Evolutionary conservation across 139 green algal genomes (phyloP).

Genomic region (Auxenochlorella pyrenoidosa): DNA sequence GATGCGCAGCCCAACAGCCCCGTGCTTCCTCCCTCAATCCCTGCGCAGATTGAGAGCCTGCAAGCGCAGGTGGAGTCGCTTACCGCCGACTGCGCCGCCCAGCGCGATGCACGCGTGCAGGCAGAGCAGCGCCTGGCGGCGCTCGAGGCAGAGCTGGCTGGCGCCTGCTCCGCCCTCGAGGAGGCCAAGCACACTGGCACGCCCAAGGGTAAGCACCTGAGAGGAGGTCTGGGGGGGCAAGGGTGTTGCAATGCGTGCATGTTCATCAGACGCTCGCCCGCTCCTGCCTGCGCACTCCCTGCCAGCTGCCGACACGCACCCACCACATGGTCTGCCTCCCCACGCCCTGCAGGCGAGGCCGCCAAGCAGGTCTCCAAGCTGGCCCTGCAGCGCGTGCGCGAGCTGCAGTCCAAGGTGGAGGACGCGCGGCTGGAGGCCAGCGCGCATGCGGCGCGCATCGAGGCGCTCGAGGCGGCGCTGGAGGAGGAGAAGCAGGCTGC

Average conservation of each 20-base stretch:
- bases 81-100: not conserved
- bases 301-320: not conserved
- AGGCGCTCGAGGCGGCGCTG: not conserved
- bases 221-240: not conserved
- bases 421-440: not conserved
- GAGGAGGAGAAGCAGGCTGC: not conserved
- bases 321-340: not conserved
- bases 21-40: not conserved
- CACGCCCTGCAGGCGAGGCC: slow-evolving; percentile 10
- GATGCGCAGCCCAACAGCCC: not conserved
- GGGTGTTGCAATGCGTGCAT: not conserved
- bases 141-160: slow-evolving; percentile 18
- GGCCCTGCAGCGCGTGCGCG: slow-evolving; percentile 30
- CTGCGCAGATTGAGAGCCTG: not conserved
- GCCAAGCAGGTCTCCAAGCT: slow-evolving; percentile 29
- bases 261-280: not conserved
- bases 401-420: slow-evolving; percentile 25
- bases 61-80: not conserved
- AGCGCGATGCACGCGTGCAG: not conserved
- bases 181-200: slow-evolving; percentile 30
- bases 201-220: slow-evolving; percentile 6
- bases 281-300: not conserved
- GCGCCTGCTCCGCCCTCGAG: slow-evolving; percentile 18
- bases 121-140: slow-evolving; percentile 1
- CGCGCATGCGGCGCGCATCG: not conserved